These are phyloP conservation scores for Balakata baccata DNA, from an alignment of 345 rosid genomes.

Conservation along the genomic window DNA sequence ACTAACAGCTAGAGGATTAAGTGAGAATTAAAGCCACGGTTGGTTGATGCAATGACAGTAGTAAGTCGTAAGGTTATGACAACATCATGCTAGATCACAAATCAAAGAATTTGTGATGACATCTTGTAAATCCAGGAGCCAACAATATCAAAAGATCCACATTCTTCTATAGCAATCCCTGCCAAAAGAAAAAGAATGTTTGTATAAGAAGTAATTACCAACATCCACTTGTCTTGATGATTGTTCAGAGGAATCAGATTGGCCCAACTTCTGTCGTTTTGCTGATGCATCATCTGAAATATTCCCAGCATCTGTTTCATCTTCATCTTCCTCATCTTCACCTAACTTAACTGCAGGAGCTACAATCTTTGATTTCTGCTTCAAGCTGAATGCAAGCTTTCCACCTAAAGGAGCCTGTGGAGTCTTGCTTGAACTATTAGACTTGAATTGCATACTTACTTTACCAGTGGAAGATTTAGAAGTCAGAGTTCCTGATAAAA, in stretches of 20 bases:
- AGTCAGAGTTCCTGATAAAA: conserved; percentile 44
- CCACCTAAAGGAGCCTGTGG: conserved; percentile 48
- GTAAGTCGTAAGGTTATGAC: not conserved
- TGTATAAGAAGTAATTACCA: conserved; percentile 76
- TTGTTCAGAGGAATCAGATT: conserved; percentile 42
- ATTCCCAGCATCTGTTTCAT: conserved; percentile 49
- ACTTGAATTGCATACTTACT: conserved; percentile 43
- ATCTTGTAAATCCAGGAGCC: conserved; percentile 1
- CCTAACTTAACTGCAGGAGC: conserved; percentile 80
- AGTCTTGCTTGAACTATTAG: conserved; percentile 45
- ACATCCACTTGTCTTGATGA: conserved; percentile 48
- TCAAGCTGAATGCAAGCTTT: conserved; percentile 95
- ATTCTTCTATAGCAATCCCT: conserved; percentile 22
- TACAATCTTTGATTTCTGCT: conserved; percentile 86
- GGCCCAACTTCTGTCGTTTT: conserved; percentile 73
- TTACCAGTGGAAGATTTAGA: conserved; percentile 45
- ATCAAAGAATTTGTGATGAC: not conserved
- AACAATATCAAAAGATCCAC: conserved; percentile 15
- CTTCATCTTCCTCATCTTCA: conserved; percentile 78
- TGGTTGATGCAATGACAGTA: not conserved
- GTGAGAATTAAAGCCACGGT: not conserved
- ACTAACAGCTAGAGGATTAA: not conserved
- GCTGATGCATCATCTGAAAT: conserved; percentile 42
- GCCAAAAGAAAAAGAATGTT: not conserved
- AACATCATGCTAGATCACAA: not conserved